phyloP scores from a whole-genome alignment of 306 rosid species.

The Nissolia schottii region DNA sequence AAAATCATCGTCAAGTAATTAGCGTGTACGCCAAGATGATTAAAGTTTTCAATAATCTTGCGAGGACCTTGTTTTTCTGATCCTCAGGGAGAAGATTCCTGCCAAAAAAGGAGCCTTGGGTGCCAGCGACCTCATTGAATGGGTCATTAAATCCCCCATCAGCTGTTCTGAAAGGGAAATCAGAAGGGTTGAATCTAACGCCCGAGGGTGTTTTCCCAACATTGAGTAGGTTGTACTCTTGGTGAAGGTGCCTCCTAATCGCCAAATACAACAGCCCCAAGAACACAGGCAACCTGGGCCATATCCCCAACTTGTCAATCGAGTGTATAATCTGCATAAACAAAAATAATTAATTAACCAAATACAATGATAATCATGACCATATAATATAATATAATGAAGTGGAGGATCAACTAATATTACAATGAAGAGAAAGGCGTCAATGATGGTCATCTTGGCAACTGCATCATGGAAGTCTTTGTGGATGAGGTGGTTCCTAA shows the following conservation, averaged over 20 bases:
- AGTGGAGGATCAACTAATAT: no score
- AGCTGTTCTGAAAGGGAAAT: conserved; percentile 44
- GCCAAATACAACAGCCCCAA: conserved; percentile 38
- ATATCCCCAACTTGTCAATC: conserved; percentile 50
- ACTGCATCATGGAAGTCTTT: conserved; percentile 42
- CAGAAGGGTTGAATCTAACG: conserved; percentile 40
- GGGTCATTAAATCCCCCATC: conserved; percentile 54
- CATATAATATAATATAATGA: no score
- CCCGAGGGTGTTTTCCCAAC: conserved; percentile 49
- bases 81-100: conserved; percentile 48
- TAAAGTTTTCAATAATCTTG: no score
- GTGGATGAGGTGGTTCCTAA: conserved; percentile 21
- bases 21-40: no score
- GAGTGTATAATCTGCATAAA: conserved; percentile 44
- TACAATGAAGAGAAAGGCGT: conserved; percentile 41
- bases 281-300: conserved; percentile 52
- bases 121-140: conserved; percentile 48
- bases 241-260: conserved; percentile 42
- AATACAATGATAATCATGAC: neutral
- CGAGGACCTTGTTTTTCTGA: conserved; percentile 42
- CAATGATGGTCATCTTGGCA: conserved; percentile 40
- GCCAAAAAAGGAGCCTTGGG: conserved; percentile 54
- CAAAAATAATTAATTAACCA: neutral
- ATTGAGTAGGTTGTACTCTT: conserved; percentile 50
- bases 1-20: no score